Base-by-base conservation (phyloP, 768 basidiomycete genomes). In the Hygrophorus russula region DNA sequence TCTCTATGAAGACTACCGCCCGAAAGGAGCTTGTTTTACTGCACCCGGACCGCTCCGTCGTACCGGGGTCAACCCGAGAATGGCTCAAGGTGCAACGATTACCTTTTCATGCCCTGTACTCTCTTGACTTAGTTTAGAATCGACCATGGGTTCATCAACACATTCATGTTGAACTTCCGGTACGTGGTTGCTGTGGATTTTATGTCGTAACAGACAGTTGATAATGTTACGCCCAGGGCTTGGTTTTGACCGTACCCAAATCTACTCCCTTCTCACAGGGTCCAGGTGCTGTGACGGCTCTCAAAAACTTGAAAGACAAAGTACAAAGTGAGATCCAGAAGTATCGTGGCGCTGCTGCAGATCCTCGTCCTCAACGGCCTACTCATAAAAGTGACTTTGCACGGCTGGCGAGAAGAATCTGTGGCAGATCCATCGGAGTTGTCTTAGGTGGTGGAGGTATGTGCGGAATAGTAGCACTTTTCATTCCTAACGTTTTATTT, bases 1-100 rank as follows among this genome's bases (percentile, higher is more conserved):
- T 97, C 33, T 92, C 92, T 1, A 86, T 92, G 73, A 98, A 98
- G 67, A 97, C 94, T 0, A 98, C 94, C 0, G 96, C 94, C n/a
- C 69, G 96, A 43, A 98, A 98, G 62, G 96, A 99, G 58, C 76
- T 99, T 19, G 82, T 99, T 4, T 69, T 99, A 4, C 69, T 99
- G 8, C 96, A 99, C 55, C 82, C 92, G 2, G 89, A 96, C 56
- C 80, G 92, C 31, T 81, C 80, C 15, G 88, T 98, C 3, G 66
- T 74, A 7, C 82, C 92, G 3, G 94, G 94, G 2, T 92, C 87
- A 7, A 99, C 96, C 30, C 75, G 94, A 33, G 85, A 87, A 59
- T 99, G 96, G 94, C 70, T 99, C 41, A 90, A 91, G 73, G 91
- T 88, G 45, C 28, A 61, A 54, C 11, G 42, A 35, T 39, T 45